Base-by-base conservation (phyloP, 1,284 basidiomycete genomes). In the Chondrostereum purpureum region DNA sequence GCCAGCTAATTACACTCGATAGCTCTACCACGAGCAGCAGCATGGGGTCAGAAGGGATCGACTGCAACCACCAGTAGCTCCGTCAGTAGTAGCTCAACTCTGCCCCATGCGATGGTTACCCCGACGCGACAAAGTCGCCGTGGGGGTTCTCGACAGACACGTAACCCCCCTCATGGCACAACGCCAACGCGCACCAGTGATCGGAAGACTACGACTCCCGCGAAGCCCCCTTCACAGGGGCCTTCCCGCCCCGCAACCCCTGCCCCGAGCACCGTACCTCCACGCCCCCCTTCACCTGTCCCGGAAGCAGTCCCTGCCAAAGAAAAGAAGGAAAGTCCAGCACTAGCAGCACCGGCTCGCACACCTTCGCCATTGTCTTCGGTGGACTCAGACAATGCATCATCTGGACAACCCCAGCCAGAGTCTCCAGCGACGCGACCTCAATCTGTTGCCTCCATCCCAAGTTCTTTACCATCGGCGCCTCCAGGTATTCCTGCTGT, bases 21-120 rank as follows among this genome's bases (percentile, higher is more conserved):
- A 54, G 80, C 78, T 40, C 69, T 94, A 38, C 92, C 91, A 27
- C 82, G 87, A 46, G 80, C 82, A 8, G 89, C 92, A 10, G 83
- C 86, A 19, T 95, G 91, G 91, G 92, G 77, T 5, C 75, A 76
- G 48, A 79, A 80, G 60, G 65, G 70, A 23, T 48, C 58, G 31
- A 43, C 49, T 20, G 45, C 54, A 22, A 47, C 62, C 42, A 48
- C 53, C 5, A 33, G 52, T 38, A 55, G 58, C 3, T 49, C 62
- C 2, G 59, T 61, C 23, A 61, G 57, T 22, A 53, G 55, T 21
- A 45, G 63, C 35, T 51, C 60, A 41, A 44, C 64, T 45, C 39
- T 64, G 27, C 60, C 53, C 18, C n/a, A n/a, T n/a, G n/a, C n/a
- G n/a, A n/a, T n/a, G n/a, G n/a, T n/a, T n/a, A n/a, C n/a, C n/a